These are phyloP conservation scores for Exophiala xenobiotica DNA, from an alignment of 2,329 filamentous ascomycete species.

Conservation along the genomic window DNA sequence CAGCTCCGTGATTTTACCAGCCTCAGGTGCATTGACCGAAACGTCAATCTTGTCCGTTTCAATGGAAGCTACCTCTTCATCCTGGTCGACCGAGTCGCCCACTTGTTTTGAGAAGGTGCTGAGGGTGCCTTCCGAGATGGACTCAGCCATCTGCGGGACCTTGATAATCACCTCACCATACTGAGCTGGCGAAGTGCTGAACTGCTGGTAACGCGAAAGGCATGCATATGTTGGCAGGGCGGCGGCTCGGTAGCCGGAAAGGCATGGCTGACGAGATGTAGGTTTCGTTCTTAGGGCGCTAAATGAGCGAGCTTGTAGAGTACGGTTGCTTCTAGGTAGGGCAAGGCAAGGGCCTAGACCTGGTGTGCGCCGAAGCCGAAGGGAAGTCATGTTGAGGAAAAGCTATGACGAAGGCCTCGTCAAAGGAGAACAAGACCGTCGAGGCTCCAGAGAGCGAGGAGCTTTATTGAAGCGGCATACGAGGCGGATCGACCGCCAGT, in stretches of 20 bases:
- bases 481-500: conserved; percentile 19
- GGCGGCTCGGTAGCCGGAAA: conserved; percentile 10
- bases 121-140: conserved; percentile 93
- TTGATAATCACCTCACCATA: conserved; percentile 80
- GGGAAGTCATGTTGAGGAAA: conserved; percentile 23
- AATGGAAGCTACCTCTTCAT: conserved; percentile 97
- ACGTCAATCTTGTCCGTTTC: conserved; percentile 99
- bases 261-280: conserved; percentile 6
- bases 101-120: conserved; percentile 94
- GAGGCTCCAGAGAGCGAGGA: conserved; percentile 24
- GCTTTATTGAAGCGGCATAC: conserved; percentile 20
- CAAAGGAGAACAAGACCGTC: conserved; percentile 10
- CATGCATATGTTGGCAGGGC: conserved; percentile 14
- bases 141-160: conserved; percentile 97
- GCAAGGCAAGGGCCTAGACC: conserved; percentile 24
- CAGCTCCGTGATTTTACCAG: conserved; percentile 88
- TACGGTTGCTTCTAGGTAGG: conserved; percentile 15
- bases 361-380: conserved; percentile 27
- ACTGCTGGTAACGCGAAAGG: conserved; percentile 21
- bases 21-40: conserved; percentile 87
- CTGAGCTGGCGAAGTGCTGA: conserved; percentile 29
- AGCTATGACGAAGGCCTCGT: conserved; percentile 7
- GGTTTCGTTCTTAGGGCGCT: conserved; percentile 23
- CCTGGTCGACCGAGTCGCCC: conserved; percentile 89
- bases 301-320: conserved; percentile 22